phyloP scores from a whole-genome alignment of 1,139 yeast genomes.

The Schwanniomyces etchellsii region DNA sequence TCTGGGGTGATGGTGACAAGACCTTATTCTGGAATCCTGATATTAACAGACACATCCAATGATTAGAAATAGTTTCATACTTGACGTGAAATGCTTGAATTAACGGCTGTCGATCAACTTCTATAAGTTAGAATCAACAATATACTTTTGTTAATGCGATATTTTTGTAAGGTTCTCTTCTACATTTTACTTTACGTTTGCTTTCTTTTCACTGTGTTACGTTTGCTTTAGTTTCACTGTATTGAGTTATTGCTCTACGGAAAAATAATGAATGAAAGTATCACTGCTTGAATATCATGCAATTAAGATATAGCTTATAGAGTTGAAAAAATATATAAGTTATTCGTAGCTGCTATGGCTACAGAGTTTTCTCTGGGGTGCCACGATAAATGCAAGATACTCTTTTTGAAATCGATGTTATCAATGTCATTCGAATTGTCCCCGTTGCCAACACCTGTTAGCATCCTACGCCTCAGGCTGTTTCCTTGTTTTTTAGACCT shows the following conservation, averaged over 20 bases:
- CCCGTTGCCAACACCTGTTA: constrained; percentile 37
- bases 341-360: constrained; percentile 98
- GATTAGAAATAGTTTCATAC: constrained; percentile 5
- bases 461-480: constrained; percentile 39
- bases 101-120: too few species aligned
- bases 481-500: constrained; percentile 61
- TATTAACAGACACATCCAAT: constrained; percentile 78
- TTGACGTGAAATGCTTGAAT: constrained; percentile 4
- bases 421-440: constrained; percentile 54
- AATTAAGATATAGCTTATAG: constrained; percentile 24
- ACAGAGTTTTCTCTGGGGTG: constrained; percentile 96
- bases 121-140: constrained; percentile 2
- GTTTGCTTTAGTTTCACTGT: too few species aligned
- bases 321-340: constrained; percentile 74
- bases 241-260: too few species aligned
- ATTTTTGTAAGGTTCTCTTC: background rate
- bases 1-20: constrained; percentile 99
- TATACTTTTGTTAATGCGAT: constrained; percentile 1
- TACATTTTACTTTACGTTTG: too few species aligned
- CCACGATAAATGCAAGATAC: constrained; percentile 95
- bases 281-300: constrained; percentile 1
- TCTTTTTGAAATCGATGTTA: constrained; percentile 89
- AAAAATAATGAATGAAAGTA: too few species aligned
- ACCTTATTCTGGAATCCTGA: constrained; percentile 94
- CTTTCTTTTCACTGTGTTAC: too few species aligned